Evolutionary conservation across 805 yeast species (phyloP), one percentile per base, ranked within the genome.

Genomic region (Kodamaea neixiangensis): DNA sequence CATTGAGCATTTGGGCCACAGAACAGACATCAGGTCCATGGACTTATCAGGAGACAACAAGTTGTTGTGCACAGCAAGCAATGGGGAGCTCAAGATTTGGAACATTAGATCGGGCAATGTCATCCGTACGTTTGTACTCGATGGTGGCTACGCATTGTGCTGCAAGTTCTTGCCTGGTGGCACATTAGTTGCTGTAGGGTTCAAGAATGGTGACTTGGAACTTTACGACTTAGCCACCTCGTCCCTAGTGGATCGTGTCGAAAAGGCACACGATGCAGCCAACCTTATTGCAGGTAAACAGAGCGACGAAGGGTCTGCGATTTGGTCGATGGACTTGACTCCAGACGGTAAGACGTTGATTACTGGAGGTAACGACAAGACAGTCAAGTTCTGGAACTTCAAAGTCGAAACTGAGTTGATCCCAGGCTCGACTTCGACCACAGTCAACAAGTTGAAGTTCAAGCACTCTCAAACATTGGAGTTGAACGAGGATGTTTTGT

Each of bases 341-440:
- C 80, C 86, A 11, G 96, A 93, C 68, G 99, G 98, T 13, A 86
- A 82, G 58, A 77, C 86, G 0, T 73, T 94, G 45, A 84, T 92
- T 0, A 88, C 97, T 2, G 99, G 97, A 7, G 93, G 97, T 31
- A 96, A 96, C 37, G 99, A 94, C 67, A 92, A 92, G 64, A 71
- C 81, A 3, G 86, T 93, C 39, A 90, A 89, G 64, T 90, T 91
- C 65, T 94, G 99, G 99, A 82, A 85, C 44, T 82, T 94, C 63
- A 74, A 77, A 60, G 80, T 89, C 19, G 86, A 82, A 49, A 78
- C 81, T 54, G 89, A 83, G 47, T 53, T 69, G n/a, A 82, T 88
- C 22, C 86, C 89, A 1, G 97, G 96, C 9, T 82, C 92, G 1
- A 66, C 67, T 11, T 64, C 69, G 31, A 73, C 78, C 34, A 71